Base-by-base conservation (phyloP, 371 early-diverging fungal genomes). In the Mortierella sp. region DNA sequence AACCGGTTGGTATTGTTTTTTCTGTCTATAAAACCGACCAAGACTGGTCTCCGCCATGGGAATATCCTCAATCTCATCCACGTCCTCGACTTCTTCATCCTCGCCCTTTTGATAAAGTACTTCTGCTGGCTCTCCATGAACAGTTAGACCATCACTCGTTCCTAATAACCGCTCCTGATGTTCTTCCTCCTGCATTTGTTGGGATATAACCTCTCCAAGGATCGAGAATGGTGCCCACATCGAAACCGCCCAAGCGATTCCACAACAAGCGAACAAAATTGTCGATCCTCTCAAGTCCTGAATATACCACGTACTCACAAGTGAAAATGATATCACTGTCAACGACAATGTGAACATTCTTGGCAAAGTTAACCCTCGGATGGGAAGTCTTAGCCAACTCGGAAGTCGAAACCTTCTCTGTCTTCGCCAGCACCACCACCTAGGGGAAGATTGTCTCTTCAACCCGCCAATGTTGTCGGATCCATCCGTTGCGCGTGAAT, bases 221-320 rank as follows among this genome's bases (percentile, higher is more conserved):
- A 98, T 82, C 0, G 96, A 90, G 68, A 95, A 96, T 2, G 98
- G 98, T 0, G 93, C 92, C 97, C 97, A 98, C 87, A 92, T 90
- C 15, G 90, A 84, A 17, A 94, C 84, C 4, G 94, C 93, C 97
- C 97, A 97, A 6, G 93, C 86, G 26, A 96, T 73, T 1, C 97
- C 96, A 56, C 89, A 87, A 3, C 84, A 51, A 3, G 92, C 90
- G 59, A 97, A 89, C 9, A 96, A 64, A 28, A 87, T 50, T 4
- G 86, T 86, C 0, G 92, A 90, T 5, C 84, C 84, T 6, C 44
- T 53, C 9, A 90, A 82, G 34, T 81, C 81, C 0, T 70, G 69
- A 9, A 90, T 84, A 31, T 86, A 80, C 34, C 85, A 63, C 0
- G 97, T 95, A 6, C 81, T 71, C 3, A 92, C 57, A 90, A 95